phyloP scores from a whole-genome alignment of 192 early-diverging fungal species.

The Gorgonomyces haynaldii region DNA sequence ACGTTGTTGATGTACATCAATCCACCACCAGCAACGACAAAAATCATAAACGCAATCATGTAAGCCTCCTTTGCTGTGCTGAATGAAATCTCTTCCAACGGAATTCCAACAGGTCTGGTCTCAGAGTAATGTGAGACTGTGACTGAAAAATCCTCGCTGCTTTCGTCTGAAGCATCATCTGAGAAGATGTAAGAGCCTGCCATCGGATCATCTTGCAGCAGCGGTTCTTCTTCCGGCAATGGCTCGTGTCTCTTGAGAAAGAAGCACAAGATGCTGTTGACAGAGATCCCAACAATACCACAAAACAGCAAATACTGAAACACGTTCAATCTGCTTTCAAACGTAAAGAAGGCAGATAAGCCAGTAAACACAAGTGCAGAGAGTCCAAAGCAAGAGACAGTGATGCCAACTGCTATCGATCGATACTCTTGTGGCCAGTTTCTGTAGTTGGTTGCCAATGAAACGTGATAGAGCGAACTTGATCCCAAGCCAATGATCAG shows the following conservation, averaged over 20 bases:
- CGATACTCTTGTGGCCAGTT: constrained; percentile 7
- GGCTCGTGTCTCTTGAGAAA: neutral
- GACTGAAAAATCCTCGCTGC: neutral
- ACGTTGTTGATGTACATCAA: constrained; percentile 12
- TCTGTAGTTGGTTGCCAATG: constrained; percentile 6
- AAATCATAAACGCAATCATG: constrained; percentile 1
- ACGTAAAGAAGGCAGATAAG: constrained; percentile 6
- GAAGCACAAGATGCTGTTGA: neutral
- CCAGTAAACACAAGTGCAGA: neutral
- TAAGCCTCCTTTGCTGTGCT: constrained; percentile 5
- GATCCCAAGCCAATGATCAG: constrained; percentile 8
- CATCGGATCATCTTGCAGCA: neutral
- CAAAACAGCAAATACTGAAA: neutral
- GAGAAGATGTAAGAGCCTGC: too few species aligned
- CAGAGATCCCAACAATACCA: neutral
- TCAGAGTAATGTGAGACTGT: neutral
- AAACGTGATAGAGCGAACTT: constrained; percentile 1
- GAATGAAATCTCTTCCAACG: constrained; percentile 7
- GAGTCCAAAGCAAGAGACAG: constrained; percentile 8
- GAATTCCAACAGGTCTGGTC: neutral
- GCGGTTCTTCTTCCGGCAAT: neutral
- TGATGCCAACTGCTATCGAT: constrained; percentile 7
- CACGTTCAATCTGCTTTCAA: neutral
- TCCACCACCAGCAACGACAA: constrained; percentile 4
- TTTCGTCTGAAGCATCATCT: too few species aligned